Percentiles rank a stretch among this genome's conserved stretches.
Conservation (phyloP, 1,284 basidiomycete genomes). For the Cerrena zonata region DNA sequence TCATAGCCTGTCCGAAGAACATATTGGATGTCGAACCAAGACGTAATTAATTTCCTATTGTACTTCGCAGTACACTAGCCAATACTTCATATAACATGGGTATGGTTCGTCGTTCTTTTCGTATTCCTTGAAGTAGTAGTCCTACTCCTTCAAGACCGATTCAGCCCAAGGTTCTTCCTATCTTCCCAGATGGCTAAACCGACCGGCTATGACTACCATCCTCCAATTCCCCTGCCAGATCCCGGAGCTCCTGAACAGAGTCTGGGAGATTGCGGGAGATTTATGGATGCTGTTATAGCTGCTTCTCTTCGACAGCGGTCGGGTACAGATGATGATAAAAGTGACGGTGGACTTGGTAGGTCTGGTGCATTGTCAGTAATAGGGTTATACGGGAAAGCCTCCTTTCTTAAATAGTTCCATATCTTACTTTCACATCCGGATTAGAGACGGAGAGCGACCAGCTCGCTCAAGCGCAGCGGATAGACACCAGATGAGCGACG, state of each 20-base stretch:
- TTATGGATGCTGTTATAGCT: slow-evolving; percentile 80
- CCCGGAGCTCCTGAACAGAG: slow-evolving; percentile 66
- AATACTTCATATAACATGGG: slow-evolving; percentile 47
- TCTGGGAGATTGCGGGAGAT: slow-evolving; percentile 82
- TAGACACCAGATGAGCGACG: too few relatives aligned
- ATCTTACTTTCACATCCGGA: too few relatives aligned
- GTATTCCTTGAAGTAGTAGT: slow-evolving; percentile 61
- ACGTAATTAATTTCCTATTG: slow-evolving; percentile 36
- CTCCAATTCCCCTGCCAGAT: slow-evolving; percentile 64
- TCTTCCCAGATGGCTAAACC: slow-evolving; percentile 58
- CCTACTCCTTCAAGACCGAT: slow-evolving; percentile 67
- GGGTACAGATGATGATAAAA: slow-evolving; percentile 23
- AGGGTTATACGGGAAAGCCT: too few relatives aligned
- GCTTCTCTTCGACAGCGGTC: slow-evolving; percentile 40
- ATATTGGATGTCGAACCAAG: slow-evolving; percentile 74
- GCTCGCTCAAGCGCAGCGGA: too few relatives aligned
- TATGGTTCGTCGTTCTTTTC: slow-evolving; percentile 57
- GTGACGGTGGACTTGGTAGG: too few relatives aligned
- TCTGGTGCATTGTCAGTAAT: too few relatives aligned
- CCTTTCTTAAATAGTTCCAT: too few relatives aligned
- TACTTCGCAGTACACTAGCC: not conserved
- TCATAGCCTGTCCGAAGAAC: slow-evolving; percentile 77
- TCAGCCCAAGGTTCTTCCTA: slow-evolving; percentile 82
- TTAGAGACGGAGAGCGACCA: too few relatives aligned
- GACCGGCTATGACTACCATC: slow-evolving; percentile 80